A percentile compares a stretch with the other conserved stretches of the same genome.
Evolutionary conservation across 768 basidiomycete species (phyloP).

Genomic region (Serendipita vermifera): DNA sequence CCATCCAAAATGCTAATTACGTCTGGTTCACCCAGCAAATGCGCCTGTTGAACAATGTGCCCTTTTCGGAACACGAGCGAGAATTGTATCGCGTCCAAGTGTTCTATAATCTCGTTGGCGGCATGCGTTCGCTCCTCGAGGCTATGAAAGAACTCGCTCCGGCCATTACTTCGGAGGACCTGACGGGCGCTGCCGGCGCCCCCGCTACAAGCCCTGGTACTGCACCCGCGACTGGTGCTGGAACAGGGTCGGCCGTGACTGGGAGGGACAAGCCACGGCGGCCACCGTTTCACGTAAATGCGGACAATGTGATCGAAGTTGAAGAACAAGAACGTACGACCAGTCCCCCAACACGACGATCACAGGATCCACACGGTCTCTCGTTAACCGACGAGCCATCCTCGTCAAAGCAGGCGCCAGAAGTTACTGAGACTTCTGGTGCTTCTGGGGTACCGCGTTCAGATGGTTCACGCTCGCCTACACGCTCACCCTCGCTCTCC

Average conservation of each 20-base stretch:
- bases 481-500: not conserved
- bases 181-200: slow-evolving; percentile 15
- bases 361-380: no score
- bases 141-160: slow-evolving; percentile 28
- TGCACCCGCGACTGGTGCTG: not conserved
- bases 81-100: slow-evolving; percentile 33
- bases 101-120: slow-evolving; percentile 31
- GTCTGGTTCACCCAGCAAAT: slow-evolving; percentile 25
- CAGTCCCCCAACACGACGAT: no score
- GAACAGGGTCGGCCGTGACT: not conserved
- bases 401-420: no score
- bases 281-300: no score
- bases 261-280: not conserved
- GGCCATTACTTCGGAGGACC: slow-evolving; percentile 21
- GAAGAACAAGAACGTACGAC: no score
- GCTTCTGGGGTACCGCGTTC: no score
- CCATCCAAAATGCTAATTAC: not conserved
- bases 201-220: not conserved
- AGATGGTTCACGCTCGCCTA: no score
- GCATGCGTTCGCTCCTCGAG: slow-evolving; percentile 27
- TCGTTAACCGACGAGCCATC: no score
- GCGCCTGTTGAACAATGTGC: slow-evolving; percentile 30
- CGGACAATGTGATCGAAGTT: no score
- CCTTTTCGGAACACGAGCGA: slow-evolving; percentile 27
- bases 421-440: no score